Conservation (phyloP, 306 rosid genomes). For the Lablab purpureus region DNA sequence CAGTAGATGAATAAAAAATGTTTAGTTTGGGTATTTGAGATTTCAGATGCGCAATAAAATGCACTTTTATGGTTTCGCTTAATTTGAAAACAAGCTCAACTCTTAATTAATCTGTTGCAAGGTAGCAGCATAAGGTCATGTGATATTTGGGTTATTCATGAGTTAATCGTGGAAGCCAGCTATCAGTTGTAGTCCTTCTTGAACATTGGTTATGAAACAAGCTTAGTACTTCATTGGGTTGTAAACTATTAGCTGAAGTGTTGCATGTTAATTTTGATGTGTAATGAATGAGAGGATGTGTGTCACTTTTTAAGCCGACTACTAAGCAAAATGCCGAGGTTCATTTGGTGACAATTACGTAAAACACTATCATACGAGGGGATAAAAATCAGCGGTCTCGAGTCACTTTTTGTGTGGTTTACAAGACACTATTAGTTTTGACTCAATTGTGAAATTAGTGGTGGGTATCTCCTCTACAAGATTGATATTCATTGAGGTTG, state of each 20-base stretch:
- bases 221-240: constrained; percentile 18
- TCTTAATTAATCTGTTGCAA: not conserved
- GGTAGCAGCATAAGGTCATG: not conserved
- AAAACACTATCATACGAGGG: not conserved
- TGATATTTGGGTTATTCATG: constrained; percentile 1
- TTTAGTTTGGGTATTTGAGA: not conserved
- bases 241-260: not conserved
- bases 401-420: not conserved
- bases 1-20: not conserved
- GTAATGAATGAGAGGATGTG: not conserved
- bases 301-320: not conserved
- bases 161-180: not conserved
- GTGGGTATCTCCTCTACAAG: not conserved
- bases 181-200: constrained; percentile 1
- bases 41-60: constrained; percentile 9
- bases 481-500: not conserved
- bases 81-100: not conserved
- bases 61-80: not conserved
- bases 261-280: constrained; percentile 7
- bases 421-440: not conserved
- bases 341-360: not conserved
- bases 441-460: not conserved
- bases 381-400: constrained; percentile 5
- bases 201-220: constrained; percentile 22
- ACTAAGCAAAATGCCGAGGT: not conserved